A percentile compares a stretch with the other conserved stretches of the same genome.
These are phyloP conservation scores for Typha latifolia DNA, from an alignment of 176 grass and related monocot species.

Conservation along the genomic window DNA sequence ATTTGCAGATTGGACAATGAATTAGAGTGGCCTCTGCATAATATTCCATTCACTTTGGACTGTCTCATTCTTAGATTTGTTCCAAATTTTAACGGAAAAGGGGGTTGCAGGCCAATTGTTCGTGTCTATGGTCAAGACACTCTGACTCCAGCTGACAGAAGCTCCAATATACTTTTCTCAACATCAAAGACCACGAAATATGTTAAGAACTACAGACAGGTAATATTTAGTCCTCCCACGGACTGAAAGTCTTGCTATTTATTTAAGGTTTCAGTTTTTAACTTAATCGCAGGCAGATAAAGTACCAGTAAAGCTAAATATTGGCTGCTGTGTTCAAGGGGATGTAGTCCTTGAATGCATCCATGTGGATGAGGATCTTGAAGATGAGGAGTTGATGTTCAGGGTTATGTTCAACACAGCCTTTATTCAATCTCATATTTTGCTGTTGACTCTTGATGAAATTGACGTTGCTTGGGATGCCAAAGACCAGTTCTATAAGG, in stretches of 20 bases:
- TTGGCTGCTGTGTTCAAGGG: constrained; percentile 77
- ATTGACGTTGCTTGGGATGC: constrained; percentile 69
- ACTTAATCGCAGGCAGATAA: constrained; percentile 69
- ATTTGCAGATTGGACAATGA: constrained; percentile 51
- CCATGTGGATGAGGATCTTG: constrained; percentile 47
- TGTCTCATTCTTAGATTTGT: constrained; percentile 79
- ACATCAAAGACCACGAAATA: constrained; percentile 60
- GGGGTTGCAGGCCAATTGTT: constrained; percentile 71
- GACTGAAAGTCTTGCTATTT: constrained; percentile 19
- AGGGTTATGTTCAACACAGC: constrained; percentile 89
- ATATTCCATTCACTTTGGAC: constrained; percentile 74
- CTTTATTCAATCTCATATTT: constrained; percentile 87
- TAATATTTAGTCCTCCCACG: constrained; percentile 22
- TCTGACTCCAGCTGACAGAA: constrained; percentile 34
- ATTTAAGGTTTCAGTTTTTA: constrained; percentile 45
- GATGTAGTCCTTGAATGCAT: constrained; percentile 87
- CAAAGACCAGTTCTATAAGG: constrained; percentile 59
- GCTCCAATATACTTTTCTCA: constrained; percentile 31
- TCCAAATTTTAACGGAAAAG: constrained; percentile 73
- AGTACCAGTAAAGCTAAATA: constrained; percentile 68
- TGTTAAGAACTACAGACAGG: constrained; percentile 68
- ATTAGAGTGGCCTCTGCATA: constrained; percentile 35
- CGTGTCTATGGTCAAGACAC: constrained; percentile 68
- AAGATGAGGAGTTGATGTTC: constrained; percentile 65
- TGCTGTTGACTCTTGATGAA: constrained; percentile 63